Evolutionary conservation across 2,329 filamentous ascomycete species (phyloP).

Genomic region (Penicillium sp.): DNA sequence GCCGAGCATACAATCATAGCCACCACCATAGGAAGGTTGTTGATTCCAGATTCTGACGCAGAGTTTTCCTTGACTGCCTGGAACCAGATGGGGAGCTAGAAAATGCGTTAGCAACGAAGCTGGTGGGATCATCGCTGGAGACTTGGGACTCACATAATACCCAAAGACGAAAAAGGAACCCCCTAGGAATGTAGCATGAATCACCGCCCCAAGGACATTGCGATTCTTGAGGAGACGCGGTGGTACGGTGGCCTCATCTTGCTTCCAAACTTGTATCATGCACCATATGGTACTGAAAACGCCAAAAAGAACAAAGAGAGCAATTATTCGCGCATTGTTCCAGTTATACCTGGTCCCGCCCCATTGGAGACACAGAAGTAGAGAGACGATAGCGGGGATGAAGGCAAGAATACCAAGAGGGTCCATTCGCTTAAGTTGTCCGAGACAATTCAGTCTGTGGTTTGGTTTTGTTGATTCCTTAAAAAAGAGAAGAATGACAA

Average conservation of each 20-base stretch:
- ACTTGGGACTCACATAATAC: constrained; percentile 41
- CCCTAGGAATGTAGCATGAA: constrained; percentile 45
- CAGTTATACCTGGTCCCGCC: constrained; percentile 48
- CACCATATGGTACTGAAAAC: constrained; percentile 48
- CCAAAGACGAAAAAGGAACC: constrained; percentile 46
- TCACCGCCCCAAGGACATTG: constrained; percentile 43
- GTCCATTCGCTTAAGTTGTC: constrained; percentile 37
- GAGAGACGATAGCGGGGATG: constrained; percentile 46
- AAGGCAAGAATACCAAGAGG: constrained; percentile 47
- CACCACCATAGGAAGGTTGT: constrained; percentile 39
- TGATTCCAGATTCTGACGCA: constrained; percentile 39
- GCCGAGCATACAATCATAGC: constrained; percentile 34
- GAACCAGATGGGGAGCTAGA: constrained; percentile 46
- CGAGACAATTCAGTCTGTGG: constrained; percentile 17
- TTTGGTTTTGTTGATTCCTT: constrained; percentile 25
- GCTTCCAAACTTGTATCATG: constrained; percentile 39
- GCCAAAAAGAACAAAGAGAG: constrained; percentile 51
- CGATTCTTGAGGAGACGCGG: constrained; percentile 46
- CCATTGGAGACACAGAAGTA: constrained; percentile 51
- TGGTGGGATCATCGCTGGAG: too few relatives aligned
- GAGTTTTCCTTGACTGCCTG: constrained; percentile 38
- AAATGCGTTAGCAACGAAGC: background rate
- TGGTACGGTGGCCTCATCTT: constrained; percentile 48
- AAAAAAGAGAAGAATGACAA: constrained; percentile 37
- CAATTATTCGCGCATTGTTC: constrained; percentile 47